These are phyloP conservation scores for Mortierella sp. DNA, from an alignment of 371 early-diverging fungal genomes.

Conservation along the genomic window DNA sequence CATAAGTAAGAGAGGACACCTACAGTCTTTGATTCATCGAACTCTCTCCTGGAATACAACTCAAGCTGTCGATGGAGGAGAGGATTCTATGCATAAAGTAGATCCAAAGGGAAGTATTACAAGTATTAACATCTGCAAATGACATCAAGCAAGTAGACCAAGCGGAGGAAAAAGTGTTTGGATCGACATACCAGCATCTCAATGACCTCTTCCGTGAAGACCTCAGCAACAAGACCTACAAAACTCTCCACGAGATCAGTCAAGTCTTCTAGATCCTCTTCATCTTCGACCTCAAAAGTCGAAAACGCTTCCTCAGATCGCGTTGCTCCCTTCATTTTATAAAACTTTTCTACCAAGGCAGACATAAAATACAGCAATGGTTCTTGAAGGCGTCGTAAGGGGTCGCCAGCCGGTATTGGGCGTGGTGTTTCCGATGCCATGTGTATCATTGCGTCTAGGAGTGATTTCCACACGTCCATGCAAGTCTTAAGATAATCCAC, in stretches of 20 bases:
- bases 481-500: slow-evolving; percentile 45
- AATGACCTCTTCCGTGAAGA: slow-evolving; percentile 48
- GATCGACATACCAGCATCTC: slow-evolving; percentile 37
- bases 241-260: slow-evolving; percentile 46
- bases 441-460: slow-evolving; percentile 33
- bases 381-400: slow-evolving; percentile 35
- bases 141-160: too few relatives aligned
- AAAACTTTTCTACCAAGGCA: slow-evolving; percentile 43
- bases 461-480: slow-evolving; percentile 45
- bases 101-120: neutral
- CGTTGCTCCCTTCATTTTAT: slow-evolving; percentile 49
- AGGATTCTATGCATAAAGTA: slow-evolving; percentile 25
- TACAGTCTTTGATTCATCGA: slow-evolving; percentile 50
- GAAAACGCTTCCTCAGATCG: slow-evolving; percentile 47
- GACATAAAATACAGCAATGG: slow-evolving; percentile 41
- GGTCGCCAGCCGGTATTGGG: slow-evolving; percentile 33
- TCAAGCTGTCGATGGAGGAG: slow-evolving; percentile 35
- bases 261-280: slow-evolving; percentile 42
- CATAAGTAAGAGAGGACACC: neutral
- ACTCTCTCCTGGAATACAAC: slow-evolving; percentile 19
- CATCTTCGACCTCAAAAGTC: slow-evolving; percentile 48
- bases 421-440: slow-evolving; percentile 26
- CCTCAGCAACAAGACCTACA: slow-evolving; percentile 41
- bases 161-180: neutral
- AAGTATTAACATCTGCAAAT: too few relatives aligned